phyloP scores from a whole-genome alignment of 2,329 filamentous ascomycete species.

The Lecanicillium sp. region DNA sequence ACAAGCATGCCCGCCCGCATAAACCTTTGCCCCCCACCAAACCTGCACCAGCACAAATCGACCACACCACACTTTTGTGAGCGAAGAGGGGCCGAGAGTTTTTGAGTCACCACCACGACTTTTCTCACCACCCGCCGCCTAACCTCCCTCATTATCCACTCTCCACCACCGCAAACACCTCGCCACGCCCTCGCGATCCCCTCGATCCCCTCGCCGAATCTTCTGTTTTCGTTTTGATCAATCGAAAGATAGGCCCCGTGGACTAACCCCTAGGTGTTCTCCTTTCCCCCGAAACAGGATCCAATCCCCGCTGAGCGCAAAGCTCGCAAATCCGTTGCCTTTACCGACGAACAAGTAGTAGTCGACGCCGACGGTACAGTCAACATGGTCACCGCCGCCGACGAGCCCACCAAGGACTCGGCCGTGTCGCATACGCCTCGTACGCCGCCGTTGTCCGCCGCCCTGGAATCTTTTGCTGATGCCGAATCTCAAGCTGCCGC shows the following conservation, averaged over 20 bases:
- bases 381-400: conserved; percentile 62
- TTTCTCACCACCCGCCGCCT: not conserved
- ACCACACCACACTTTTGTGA: not conserved
- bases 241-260: too few species aligned
- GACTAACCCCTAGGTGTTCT: too few species aligned
- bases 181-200: not conserved
- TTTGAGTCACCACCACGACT: conserved; percentile 8
- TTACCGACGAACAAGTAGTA: conserved; percentile 78
- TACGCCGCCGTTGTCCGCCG: conserved; percentile 52
- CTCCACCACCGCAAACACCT: conserved; percentile 2
- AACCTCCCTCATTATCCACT: not conserved
- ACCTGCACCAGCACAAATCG: not conserved
- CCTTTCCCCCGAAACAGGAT: conserved; percentile 9
- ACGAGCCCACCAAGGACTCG: conserved; percentile 65
- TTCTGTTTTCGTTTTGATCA: too few species aligned
- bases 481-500: conserved; percentile 30
- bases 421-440: conserved; percentile 70
- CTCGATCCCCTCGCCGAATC: conserved; percentile 1
- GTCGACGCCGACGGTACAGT: conserved; percentile 87
- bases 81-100: not conserved
- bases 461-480: conserved; percentile 48
- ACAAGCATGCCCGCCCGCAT: too few species aligned
- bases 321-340: conserved; percentile 87
- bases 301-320: conserved; percentile 45
- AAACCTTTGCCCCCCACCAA: too few species aligned